phyloP scores from a whole-genome alignment of 441 rosid genomes.

The Syzygium malaccense region DNA sequence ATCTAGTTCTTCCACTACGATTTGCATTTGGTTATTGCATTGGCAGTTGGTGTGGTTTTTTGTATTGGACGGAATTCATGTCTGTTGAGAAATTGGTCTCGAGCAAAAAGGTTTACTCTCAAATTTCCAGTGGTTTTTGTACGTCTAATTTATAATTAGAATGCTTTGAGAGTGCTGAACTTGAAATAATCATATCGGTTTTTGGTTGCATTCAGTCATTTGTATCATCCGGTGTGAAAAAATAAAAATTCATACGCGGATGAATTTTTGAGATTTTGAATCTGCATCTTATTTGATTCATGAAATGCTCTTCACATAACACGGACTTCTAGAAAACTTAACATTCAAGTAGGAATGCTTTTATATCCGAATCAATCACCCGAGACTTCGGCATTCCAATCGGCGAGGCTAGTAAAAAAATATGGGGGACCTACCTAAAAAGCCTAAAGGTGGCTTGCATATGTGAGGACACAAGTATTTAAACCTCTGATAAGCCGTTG shows the following conservation, averaged over 20 bases:
- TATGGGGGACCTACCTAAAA: too few relatives aligned
- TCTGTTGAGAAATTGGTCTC: not conserved
- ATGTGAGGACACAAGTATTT: too few relatives aligned
- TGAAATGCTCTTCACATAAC: not conserved
- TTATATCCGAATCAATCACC: not conserved
- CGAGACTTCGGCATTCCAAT: too few relatives aligned
- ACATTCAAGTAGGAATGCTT: not conserved
- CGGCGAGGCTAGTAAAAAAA: too few relatives aligned
- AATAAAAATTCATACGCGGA: too few relatives aligned
- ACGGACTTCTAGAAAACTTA: not conserved
- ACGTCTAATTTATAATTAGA: not conserved
- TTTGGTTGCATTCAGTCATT: not conserved
- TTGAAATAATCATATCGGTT: not conserved
- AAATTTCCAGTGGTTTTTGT: not conserved
- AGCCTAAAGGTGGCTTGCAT: too few relatives aligned
- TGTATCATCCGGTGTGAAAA: not conserved
- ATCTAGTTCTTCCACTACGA: rapidly evolving
- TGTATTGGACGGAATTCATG: not conserved
- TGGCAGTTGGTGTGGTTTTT: not conserved
- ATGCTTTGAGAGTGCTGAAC: not conserved
- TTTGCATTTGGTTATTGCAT: not conserved
- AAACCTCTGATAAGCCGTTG: too few relatives aligned
- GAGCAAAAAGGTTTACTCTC: not conserved
- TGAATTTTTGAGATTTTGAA: not conserved
- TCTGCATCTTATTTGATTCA: too few relatives aligned